Evolutionary conservation across 192 early-diverging fungal species (phyloP), one percentile per base, ranked within the genome.

Genomic region (Umbelopsis ramanniana): DNA sequence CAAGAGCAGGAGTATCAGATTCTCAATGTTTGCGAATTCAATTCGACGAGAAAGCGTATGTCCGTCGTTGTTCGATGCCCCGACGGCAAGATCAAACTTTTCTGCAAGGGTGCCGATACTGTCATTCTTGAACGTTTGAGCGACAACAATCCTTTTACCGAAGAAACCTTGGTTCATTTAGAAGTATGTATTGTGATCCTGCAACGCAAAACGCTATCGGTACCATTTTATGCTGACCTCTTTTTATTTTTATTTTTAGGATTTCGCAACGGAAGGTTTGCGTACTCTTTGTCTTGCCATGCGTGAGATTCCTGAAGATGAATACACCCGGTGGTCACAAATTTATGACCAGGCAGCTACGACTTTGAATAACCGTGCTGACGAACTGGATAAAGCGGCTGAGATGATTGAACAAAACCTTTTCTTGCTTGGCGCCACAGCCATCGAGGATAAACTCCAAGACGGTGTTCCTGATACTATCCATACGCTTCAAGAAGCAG

Each of bases 401-500:
- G 98, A 99, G 76, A 74, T 96, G 70, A 98, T 99, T 76, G 98
- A 99, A 78, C 92, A 94, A 72, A 87, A 97, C 63, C 70, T 99
- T 69, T 91, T 94, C 63, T 79, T 99, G 53, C 77, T 99, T 9
- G 98, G 98, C 11, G 96, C 96, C 2, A 99, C 98, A 2, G 98
- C 98, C 3, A 99, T 99, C 73, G 98, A 99, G 81, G 98, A 98
- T 79, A 95, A 94, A 80, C 83, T 99, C 7, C 98, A 99, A 82
- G 98, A 98, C 70, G 96, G 94, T 54, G 98, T 99, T 33, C 96
- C 96, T n/a, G 95, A 98, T 72, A 95, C 98, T 0, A 99, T 99
- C 71, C 91, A 93, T 81, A 97, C 96, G 10, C 85, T 99, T 46
- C 93, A 95, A 57, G 91, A 93, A 72, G 98, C 96, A 1, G 95